A percentile compares a stretch with the other conserved stretches of the same genome.
These are phyloP conservation scores for Nitzschia sp. DNA, from an alignment of 108 stramenopile genomes.

Conservation along the genomic window DNA sequence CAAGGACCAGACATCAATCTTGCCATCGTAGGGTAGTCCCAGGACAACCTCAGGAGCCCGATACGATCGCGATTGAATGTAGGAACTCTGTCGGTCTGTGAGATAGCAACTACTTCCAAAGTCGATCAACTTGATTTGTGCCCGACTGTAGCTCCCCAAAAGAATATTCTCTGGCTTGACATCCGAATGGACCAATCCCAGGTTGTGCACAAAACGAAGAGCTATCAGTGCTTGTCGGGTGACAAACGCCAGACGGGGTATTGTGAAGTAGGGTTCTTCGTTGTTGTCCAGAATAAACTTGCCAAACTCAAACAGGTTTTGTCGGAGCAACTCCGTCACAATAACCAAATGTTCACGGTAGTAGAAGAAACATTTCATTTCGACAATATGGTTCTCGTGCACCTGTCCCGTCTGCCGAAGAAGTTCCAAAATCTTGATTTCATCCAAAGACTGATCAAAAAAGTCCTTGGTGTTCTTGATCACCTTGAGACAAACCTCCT, in stretches of 20 bases:
- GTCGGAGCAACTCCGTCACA: slow-evolving; percentile 93
- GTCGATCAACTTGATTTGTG: slow-evolving; percentile 95
- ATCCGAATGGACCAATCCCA: slow-evolving; percentile 96
- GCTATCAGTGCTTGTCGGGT: slow-evolving; percentile 86
- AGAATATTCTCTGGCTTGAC: slow-evolving; percentile 99
- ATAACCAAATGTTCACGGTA: slow-evolving; percentile 96
- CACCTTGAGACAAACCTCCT: slow-evolving; percentile 93
- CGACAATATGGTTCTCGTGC: slow-evolving; percentile 79
- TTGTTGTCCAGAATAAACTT: slow-evolving; percentile 80
- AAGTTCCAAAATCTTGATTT: slow-evolving; percentile 93
- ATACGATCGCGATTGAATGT: slow-evolving; percentile 95
- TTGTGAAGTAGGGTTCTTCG: slow-evolving; percentile 91
- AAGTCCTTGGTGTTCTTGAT: slow-evolving; percentile 99
- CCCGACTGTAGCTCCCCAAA: slow-evolving; percentile 74
- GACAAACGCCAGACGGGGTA: slow-evolving; percentile 78
- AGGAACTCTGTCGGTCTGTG: slow-evolving; percentile 92
- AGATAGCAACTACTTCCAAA: slow-evolving; percentile 97
- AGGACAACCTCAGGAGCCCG: slow-evolving; percentile 98
- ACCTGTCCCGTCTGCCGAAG: slow-evolving; percentile 81
- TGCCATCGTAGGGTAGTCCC: slow-evolving; percentile 87
- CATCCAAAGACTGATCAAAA: slow-evolving; percentile 97
- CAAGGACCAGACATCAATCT: slow-evolving; percentile 93
- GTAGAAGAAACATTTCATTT: slow-evolving; percentile 94
- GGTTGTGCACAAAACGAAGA: slow-evolving; percentile 85
- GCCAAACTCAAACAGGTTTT: slow-evolving; percentile 96